phyloP scores from a whole-genome alignment of 2,329 filamentous ascomycete genomes.

The Fusarium continuum region DNA sequence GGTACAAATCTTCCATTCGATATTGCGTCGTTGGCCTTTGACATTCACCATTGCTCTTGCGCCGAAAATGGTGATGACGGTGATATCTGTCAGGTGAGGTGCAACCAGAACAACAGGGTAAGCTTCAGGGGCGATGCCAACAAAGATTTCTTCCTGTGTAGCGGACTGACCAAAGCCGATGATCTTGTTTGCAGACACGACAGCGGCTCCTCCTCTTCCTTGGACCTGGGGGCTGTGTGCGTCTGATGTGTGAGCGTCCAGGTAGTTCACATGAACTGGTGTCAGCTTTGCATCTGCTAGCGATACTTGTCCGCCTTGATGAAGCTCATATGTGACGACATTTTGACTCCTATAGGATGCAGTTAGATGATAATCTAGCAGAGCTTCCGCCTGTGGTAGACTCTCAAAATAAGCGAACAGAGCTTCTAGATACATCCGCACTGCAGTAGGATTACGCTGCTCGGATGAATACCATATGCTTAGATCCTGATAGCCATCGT shows the following conservation, averaged over 20 bases:
- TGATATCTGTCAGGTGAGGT: slow-evolving; percentile 41
- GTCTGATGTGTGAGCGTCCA: slow-evolving; percentile 40
- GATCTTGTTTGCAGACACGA: slow-evolving; percentile 48
- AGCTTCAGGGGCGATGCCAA: slow-evolving; percentile 48
- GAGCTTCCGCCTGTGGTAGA: slow-evolving; percentile 4
- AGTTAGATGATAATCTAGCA: background rate
- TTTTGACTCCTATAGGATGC: accelerated
- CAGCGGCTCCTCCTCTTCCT: slow-evolving; percentile 41
- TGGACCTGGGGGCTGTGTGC: slow-evolving; percentile 37
- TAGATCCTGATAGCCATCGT: slow-evolving; percentile 46
- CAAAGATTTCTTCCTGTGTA: slow-evolving; percentile 50
- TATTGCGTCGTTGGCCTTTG: slow-evolving; percentile 43
- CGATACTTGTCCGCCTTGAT: background rate
- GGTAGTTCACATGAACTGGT: slow-evolving; percentile 20
- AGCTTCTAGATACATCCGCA: slow-evolving; percentile 44
- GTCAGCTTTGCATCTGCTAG: slow-evolving; percentile 10
- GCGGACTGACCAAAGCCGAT: slow-evolving; percentile 50
- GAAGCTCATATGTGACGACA: slow-evolving; percentile 37
- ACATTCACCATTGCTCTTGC: slow-evolving; percentile 46
- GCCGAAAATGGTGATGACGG: slow-evolving; percentile 42
- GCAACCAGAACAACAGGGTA: slow-evolving; percentile 49
- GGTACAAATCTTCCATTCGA: slow-evolving; percentile 34
- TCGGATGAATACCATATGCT: slow-evolving; percentile 47
- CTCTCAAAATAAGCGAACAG: slow-evolving; percentile 45
- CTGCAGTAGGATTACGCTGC: slow-evolving; percentile 45